Evolutionary conservation across 2,329 filamentous ascomycete species (phyloP).

Genomic region (Stylonectria norvegica): DNA sequence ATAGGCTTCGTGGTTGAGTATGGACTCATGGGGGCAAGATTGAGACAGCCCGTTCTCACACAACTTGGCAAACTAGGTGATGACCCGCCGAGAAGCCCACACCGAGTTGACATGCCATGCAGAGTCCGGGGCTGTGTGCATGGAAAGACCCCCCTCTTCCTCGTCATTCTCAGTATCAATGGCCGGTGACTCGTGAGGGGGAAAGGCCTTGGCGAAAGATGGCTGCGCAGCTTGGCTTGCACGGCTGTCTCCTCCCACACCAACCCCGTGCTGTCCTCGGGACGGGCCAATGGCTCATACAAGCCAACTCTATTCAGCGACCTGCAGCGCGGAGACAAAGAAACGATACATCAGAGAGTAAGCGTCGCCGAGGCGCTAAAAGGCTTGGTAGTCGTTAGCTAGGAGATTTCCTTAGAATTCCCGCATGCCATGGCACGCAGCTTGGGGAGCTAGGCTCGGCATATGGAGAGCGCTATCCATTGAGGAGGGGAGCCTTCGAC

Average conservation of each 20-base stretch:
- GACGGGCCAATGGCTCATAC: slow-evolving; percentile 16
- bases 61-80: neutral
- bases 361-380: slow-evolving; percentile 22
- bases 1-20: slow-evolving; percentile 22
- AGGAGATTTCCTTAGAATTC: slow-evolving; percentile 10
- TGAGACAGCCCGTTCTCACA: neutral
- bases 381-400: slow-evolving; percentile 15
- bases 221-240: slow-evolving; percentile 5
- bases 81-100: slow-evolving; percentile 16
- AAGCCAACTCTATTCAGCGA: slow-evolving; percentile 13
- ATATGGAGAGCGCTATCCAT: no score
- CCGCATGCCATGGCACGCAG: slow-evolving; percentile 3
- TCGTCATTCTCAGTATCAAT: slow-evolving; percentile 5
- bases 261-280: neutral
- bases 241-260: neutral
- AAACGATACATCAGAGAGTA: slow-evolving; percentile 6
- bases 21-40: slow-evolving; percentile 6
- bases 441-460: neutral
- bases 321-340: slow-evolving; percentile 18
- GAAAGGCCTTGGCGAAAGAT: slow-evolving; percentile 10
- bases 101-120: slow-evolving; percentile 6
- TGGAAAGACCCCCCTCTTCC: slow-evolving; percentile 14
- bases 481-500: no score
- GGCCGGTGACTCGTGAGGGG: slow-evolving; percentile 9
- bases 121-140: slow-evolving; percentile 23